A percentile compares a stretch with the other conserved stretches of the same genome.
Conservation (phyloP, 2,329 filamentous ascomycete genomes). For the Arachnopeziza araneosa region DNA sequence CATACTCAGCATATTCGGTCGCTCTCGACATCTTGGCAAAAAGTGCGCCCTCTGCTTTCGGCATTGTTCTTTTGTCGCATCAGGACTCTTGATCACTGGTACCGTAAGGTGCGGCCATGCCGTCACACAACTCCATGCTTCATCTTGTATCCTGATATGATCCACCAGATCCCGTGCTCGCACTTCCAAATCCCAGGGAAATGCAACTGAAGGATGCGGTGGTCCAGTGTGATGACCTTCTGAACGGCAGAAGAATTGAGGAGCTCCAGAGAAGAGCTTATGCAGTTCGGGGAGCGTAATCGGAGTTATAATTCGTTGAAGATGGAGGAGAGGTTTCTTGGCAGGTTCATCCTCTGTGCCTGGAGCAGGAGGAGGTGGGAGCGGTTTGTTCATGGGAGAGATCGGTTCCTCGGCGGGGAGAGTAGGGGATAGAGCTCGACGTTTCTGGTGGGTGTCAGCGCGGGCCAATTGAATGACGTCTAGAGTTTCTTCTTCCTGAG, state of each 20-base stretch:
- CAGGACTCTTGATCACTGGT: slow-evolving; percentile 41
- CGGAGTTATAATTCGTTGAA: slow-evolving; percentile 54
- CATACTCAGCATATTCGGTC: slow-evolving; percentile 66
- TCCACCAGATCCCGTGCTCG: slow-evolving; percentile 59
- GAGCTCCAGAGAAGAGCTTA: slow-evolving; percentile 70
- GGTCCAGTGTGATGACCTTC: slow-evolving; percentile 53
- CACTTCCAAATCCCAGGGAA: slow-evolving; percentile 60
- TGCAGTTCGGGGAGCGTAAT: slow-evolving; percentile 56
- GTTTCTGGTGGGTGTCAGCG: slow-evolving; percentile 4
- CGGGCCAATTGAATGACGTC: neutral
- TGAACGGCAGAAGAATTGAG: slow-evolving; percentile 53
- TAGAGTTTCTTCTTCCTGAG: neutral
- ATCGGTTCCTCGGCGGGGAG: slow-evolving; percentile 7
- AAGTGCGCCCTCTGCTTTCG: slow-evolving; percentile 24
- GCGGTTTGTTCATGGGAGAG: slow-evolving; percentile 43
- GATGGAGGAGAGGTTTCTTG: slow-evolving; percentile 37
- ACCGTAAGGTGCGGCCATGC: slow-evolving; percentile 57
- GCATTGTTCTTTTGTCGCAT: slow-evolving; percentile 11
- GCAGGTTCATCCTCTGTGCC: slow-evolving; percentile 31
- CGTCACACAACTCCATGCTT: slow-evolving; percentile 57
- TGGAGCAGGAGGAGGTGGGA: slow-evolving; percentile 45
- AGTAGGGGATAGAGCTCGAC: neutral
- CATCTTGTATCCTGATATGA: slow-evolving; percentile 56
- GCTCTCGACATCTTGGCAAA: slow-evolving; percentile 28
- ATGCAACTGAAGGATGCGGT: slow-evolving; percentile 58